Percentiles rank a stretch among this genome's conserved stretches.
These are phyloP conservation scores for Elaeagnus macrophylla DNA, from an alignment of 306 rosid species.

Conservation along the genomic window DNA sequence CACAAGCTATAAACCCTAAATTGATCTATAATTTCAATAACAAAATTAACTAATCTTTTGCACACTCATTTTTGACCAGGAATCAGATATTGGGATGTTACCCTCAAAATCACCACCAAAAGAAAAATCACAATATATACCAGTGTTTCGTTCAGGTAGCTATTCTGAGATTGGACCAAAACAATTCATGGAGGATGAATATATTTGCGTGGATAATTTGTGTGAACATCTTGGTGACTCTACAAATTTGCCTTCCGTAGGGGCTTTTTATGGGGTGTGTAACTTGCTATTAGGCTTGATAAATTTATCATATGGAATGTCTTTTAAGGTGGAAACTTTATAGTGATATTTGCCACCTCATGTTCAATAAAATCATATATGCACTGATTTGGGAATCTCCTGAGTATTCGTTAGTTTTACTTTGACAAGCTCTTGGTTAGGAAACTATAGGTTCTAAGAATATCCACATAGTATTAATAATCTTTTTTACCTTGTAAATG, in stretches of 20 bases:
- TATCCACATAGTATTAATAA: too few species aligned
- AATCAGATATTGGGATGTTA: slow-evolving; percentile 24
- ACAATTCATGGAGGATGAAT: slow-evolving; percentile 64
- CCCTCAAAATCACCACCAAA: slow-evolving; percentile 28
- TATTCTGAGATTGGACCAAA: slow-evolving; percentile 59
- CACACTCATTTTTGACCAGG: slow-evolving; percentile 25
- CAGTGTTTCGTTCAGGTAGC: slow-evolving; percentile 42
- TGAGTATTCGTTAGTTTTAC: too few species aligned
- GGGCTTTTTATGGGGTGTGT: slow-evolving; percentile 65
- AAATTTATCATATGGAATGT: too few species aligned
- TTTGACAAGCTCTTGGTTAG: too few species aligned
- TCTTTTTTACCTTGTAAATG: too few species aligned
- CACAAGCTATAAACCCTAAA: too few species aligned
- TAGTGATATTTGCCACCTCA: too few species aligned
- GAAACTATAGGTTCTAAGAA: too few species aligned
- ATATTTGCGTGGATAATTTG: slow-evolving; percentile 38
- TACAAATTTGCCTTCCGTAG: slow-evolving; percentile 29
- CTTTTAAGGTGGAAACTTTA: too few species aligned
- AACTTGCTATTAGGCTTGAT: slow-evolving; percentile 11
- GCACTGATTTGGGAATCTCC: too few species aligned
- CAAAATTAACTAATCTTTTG: slow-evolving; percentile 5
- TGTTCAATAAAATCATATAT: too few species aligned
- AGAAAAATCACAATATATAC: slow-evolving; percentile 32
- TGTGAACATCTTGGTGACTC: slow-evolving; percentile 15
- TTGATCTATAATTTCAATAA: background rate